Evolutionary conservation across 129 eudicot genomes (phyloP).

Genomic region (Oenanthe sinensis): DNA sequence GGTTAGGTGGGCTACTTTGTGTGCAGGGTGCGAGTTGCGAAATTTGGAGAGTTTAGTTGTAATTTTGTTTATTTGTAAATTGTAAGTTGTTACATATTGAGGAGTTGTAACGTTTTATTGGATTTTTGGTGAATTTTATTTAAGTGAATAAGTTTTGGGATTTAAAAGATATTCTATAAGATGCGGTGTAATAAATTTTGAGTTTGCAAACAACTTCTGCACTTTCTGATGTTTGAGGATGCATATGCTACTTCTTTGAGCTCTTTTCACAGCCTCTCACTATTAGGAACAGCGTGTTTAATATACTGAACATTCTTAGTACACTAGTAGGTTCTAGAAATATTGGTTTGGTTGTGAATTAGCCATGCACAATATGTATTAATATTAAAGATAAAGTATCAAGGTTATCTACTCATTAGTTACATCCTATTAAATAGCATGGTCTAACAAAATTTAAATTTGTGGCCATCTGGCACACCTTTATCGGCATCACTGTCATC

Average conservation of each 20-base stretch:
- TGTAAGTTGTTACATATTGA: no score
- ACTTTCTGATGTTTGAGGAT: background rate
- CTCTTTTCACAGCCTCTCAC: background rate
- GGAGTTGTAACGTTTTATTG: no score
- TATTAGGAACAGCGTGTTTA: background rate
- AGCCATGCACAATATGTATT: background rate
- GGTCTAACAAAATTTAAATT: background rate
- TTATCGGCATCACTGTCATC: background rate
- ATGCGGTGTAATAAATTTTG: background rate
- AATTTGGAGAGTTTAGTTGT: no score
- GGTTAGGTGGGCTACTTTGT: no score
- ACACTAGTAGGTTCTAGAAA: background rate
- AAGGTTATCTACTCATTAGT: background rate
- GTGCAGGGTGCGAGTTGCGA: no score
- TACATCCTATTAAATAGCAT: background rate
- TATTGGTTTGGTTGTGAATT: background rate
- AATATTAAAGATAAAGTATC: background rate
- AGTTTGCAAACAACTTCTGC: background rate
- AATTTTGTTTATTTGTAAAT: no score
- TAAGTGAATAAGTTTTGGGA: no score
- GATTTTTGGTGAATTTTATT: no score
- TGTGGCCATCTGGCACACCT: background rate
- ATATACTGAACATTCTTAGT: background rate
- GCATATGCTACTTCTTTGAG: background rate
- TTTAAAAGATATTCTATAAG: no score